Evolutionary conservation across 1,139 yeast species (phyloP).

Genomic region (Scheffersomyces illinoinensis): DNA sequence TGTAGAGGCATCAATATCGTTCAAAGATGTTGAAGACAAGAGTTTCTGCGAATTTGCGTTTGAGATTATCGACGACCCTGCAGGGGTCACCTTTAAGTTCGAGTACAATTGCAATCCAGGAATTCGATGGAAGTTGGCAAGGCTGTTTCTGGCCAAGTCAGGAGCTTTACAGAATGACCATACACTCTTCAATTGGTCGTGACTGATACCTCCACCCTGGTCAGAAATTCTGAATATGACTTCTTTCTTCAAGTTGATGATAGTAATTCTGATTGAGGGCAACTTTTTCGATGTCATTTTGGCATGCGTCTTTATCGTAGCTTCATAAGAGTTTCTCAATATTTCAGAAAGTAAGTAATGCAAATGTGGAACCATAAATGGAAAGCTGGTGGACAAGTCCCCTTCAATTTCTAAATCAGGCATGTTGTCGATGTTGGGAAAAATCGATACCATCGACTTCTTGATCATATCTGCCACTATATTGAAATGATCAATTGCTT

Average conservation of each 20-base stretch:
- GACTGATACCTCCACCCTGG: constrained; percentile 82
- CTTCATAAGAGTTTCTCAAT: constrained; percentile 79
- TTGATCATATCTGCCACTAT: constrained; percentile 53
- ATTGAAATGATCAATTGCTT: constrained; percentile 66
- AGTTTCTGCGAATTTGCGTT: constrained; percentile 16
- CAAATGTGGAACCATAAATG: constrained; percentile 82
- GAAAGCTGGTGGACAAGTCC: constrained; percentile 60
- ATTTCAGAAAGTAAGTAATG: constrained; percentile 86
- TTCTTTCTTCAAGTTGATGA: constrained; percentile 64
- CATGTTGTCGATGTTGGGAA: constrained; percentile 57
- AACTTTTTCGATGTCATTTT: constrained; percentile 34
- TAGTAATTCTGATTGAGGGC: constrained; percentile 72
- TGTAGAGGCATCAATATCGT: constrained; percentile 33
- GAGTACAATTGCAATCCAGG: constrained; percentile 57
- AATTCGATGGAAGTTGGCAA: constrained; percentile 64
- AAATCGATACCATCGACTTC: constrained; percentile 44
- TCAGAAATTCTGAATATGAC: constrained; percentile 81
- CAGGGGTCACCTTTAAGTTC: constrained; percentile 38
- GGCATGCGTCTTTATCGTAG: constrained; percentile 56
- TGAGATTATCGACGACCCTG: constrained; percentile 40
- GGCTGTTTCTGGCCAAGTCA: constrained; percentile 52
- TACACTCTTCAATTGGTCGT: constrained; percentile 56
- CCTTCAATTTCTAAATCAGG: constrained; percentile 81
- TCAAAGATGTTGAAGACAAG: constrained; percentile 36
- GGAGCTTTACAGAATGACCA: constrained; percentile 86